Evolutionary conservation across 257 asterid genomes (phyloP), one percentile per base, ranked within the genome.

Genomic region (Solanum ossicruentum): DNA sequence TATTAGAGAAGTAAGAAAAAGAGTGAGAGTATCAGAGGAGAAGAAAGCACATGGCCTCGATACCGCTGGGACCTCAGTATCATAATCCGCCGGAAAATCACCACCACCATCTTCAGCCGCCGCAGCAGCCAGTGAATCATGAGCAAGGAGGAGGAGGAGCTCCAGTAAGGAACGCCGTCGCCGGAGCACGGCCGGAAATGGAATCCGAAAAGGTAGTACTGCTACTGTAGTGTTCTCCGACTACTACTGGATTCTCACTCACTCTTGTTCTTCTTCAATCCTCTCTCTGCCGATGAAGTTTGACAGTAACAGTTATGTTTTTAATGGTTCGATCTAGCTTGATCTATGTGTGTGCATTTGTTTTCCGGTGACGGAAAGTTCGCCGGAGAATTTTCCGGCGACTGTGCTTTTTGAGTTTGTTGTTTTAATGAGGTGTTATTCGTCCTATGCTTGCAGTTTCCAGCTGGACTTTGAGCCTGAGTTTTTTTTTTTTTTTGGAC

Each of bases 51-150:
- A 95, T 93, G 95, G 98, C 98, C 73, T 93, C 93, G 93, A 88
- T 93, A 94, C 97, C 97, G 86, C 84, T 89, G 94, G 98, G 93
- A 87, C 94, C 97, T 87, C 91, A 89, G 86, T 90, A 91, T 78
- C 91, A 88, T 86, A 89, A 89, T 84, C 90, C 89, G 80, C 93
- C 92, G 85, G 85, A 90, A 87, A 86, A 87, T 88, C 90, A 82
- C 80, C 92, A 82, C 67, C 84, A 41, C 47, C 83, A 49, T 77
- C 90, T 39, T 39, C 80, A 20, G 54, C 80, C 17, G 57, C 78
- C 12, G 21, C 17, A 8, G 11, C 80, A 43, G 11, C 54, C n/a
- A 11, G 17, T 10, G 51, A 43, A 45, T 45, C 39, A 87, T 84
- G 92, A 93, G 88, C 95, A 89, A 86, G 92, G 84, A 54, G 88